Evolutionary conservation across 768 basidiomycete species (phyloP), one percentile per base, ranked within the genome.

Genomic region (Pleurotus djamor): DNA sequence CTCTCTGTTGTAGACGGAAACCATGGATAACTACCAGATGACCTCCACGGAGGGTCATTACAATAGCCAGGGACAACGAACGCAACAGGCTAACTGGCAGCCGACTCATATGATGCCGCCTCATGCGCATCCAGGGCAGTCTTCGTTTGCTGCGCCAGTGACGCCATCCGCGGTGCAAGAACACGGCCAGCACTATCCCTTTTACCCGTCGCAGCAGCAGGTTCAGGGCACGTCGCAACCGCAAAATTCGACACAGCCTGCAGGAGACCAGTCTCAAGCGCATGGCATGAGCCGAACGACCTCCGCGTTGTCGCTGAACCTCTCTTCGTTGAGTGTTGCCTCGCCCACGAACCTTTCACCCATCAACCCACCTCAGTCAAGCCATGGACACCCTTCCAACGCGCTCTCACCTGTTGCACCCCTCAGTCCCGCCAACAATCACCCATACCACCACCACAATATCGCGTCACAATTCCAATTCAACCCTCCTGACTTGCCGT

Each of bases 341-440:
- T 88, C 87, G 17, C 87, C 88, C 7, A 78, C 84, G 6, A 83
- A 83, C 61, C 77, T 86, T 56, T 88, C 87, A 10, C 87, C 89
- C 48, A 82, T 85, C 67, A 82, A 78, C 16, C 78, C 79, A 6
- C 78, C 59, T 13, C 47, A 78, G 52, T 71, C 78, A 32, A 56
- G 54, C 54, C 54, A 56, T 28, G 54, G 54, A 16, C 61, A 76
- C 63, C 62, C 76, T 60, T 69, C 65, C 58, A 68, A 74, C 0
- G 71, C 73, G 16, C 71, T 81, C 50, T 80, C 80, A 10, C 82
- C 82, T 0, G 81, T 83, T 37, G 87, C 88, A 0, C 87, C 87
- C 54, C 81, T 88, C 67, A 83, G 81, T 68, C 88, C 77, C 56
- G 77, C 73, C n/a, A 72, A 66, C 44, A 76, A 66, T 54, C 80